A percentile compares a stretch with the other conserved stretches of the same genome.
These are phyloP conservation scores for Daldinia childiae DNA, from an alignment of 495 filamentous ascomycete genomes.

Conservation along the genomic window DNA sequence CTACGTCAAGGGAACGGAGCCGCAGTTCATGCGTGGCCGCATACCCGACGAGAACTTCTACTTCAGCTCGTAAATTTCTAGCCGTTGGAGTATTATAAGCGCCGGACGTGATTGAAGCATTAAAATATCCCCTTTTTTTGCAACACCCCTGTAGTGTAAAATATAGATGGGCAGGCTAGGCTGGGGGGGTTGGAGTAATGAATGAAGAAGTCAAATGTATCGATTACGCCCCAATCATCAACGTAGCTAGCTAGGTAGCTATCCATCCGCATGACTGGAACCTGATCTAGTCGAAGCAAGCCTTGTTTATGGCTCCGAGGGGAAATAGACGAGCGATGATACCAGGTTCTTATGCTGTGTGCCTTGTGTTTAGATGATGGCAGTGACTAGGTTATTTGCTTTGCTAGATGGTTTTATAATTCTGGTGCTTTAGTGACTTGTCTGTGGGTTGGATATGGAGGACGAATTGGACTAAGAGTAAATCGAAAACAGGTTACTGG, in stretches of 20 bases:
- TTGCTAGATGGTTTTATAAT: background rate
- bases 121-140: conserved; percentile 7
- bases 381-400: background rate
- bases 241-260: conserved; percentile 6
- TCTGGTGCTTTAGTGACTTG: background rate
- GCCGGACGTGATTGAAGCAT: background rate
- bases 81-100: background rate
- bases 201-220: conserved; percentile 15
- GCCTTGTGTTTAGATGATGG: background rate
- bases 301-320: conserved; percentile 13
- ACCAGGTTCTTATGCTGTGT: conserved; percentile 10
- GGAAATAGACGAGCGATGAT: conserved; percentile 34
- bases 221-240: conserved; percentile 23
- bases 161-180: conserved; percentile 37
- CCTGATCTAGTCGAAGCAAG: conserved; percentile 22
- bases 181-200: conserved; percentile 37
- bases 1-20: conserved; percentile 92
- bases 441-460: background rate
- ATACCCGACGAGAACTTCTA: conserved; percentile 95
- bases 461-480: no score
- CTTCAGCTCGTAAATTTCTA: conserved; percentile 54
- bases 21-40: conserved; percentile 87
- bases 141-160: conserved; percentile 42
- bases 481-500: no score
- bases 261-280: conserved; percentile 24